A percentile compares a stretch with the other conserved stretches of the same genome.
phyloP scores from a whole-genome alignment of 495 filamentous ascomycete genomes.

The Penicillium manginii region DNA sequence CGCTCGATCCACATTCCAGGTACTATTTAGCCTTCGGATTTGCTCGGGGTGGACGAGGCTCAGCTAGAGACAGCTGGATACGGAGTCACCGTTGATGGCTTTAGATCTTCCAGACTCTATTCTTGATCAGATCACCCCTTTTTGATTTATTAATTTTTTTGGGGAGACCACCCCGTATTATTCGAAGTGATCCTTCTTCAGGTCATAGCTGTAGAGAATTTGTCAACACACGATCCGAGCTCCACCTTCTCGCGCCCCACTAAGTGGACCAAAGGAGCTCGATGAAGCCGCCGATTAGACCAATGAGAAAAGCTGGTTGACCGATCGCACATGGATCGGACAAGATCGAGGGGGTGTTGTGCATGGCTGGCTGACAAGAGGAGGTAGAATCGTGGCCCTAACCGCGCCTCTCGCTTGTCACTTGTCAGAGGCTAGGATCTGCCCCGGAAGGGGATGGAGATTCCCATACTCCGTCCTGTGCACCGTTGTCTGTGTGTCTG shows the following conservation, averaged over 20 bases:
- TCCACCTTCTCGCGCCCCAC: slow-evolving; percentile 16
- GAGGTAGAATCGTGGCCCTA: slow-evolving; percentile 24
- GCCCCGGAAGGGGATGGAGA: slow-evolving; percentile 20
- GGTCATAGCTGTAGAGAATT: slow-evolving; percentile 20
- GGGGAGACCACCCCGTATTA: background rate
- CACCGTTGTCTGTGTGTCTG: slow-evolving; percentile 5
- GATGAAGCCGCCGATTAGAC: slow-evolving; percentile 18
- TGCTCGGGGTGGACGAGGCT: slow-evolving; percentile 23
- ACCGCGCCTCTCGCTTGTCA: slow-evolving; percentile 32
- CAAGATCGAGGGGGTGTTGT: slow-evolving; percentile 29
- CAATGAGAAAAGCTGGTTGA: slow-evolving; percentile 17
- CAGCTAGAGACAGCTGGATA: slow-evolving; percentile 14
- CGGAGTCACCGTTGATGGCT: slow-evolving; percentile 19
- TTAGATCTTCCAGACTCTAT: background rate
- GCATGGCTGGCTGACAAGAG: slow-evolving; percentile 38
- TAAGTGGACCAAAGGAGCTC: slow-evolving; percentile 9
- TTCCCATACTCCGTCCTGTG: background rate
- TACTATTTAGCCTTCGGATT: slow-evolving; percentile 16
- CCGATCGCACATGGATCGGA: slow-evolving; percentile 27
- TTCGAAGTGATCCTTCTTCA: slow-evolving; percentile 10
- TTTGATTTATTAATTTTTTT: background rate
- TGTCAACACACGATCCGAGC: slow-evolving; percentile 26
- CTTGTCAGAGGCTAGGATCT: slow-evolving; percentile 25
- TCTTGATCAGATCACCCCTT: background rate
- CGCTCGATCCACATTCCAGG: slow-evolving; percentile 14